phyloP scores from a whole-genome alignment of 1,284 basidiomycete genomes.

The Sphaerobolus stellatus region DNA sequence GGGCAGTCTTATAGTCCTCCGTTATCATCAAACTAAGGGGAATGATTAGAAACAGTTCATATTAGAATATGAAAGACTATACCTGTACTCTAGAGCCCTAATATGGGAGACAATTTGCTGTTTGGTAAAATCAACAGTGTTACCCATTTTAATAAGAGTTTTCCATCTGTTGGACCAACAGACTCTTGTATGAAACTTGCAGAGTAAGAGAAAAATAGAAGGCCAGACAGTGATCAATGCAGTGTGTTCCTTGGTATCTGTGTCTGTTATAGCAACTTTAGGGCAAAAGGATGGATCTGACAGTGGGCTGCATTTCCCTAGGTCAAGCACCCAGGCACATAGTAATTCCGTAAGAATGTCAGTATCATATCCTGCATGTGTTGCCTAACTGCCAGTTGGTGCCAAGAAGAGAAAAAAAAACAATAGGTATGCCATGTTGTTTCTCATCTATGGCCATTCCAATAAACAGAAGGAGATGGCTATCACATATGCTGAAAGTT shows the following conservation, averaged over 20 bases:
- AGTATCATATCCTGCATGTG: conserved; percentile 35
- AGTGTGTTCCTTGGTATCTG: conserved; percentile 33
- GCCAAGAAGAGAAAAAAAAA: conserved; percentile 39
- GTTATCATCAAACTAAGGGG: background rate
- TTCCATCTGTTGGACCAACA: conserved; percentile 36
- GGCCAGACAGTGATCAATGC: conserved; percentile 32
- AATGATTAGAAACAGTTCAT: background rate
- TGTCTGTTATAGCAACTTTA: conserved; percentile 36
- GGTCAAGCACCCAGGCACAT: conserved; percentile 21
- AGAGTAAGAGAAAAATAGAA: conserved; percentile 33
- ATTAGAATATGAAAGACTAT: background rate
- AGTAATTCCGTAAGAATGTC: conserved; percentile 31
- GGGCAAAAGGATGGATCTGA: conserved; percentile 23
- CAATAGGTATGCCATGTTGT: conserved; percentile 30
- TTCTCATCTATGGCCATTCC: conserved; percentile 33
- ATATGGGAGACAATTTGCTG: background rate
- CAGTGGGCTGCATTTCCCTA: conserved; percentile 10
- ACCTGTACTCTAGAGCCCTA: background rate
- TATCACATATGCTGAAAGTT: conserved; percentile 37
- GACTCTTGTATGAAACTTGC: conserved; percentile 37
- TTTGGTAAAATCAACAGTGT: background rate
- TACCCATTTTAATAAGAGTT: background rate
- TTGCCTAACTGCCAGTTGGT: conserved; percentile 28
- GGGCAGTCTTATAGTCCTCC: conserved; percentile 1
- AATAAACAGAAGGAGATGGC: conserved; percentile 36